A percentile compares a stretch with the other conserved stretches of the same genome.
phyloP scores from a whole-genome alignment of 257 asterid species.

The Nicotiana tomentosiformis region DNA sequence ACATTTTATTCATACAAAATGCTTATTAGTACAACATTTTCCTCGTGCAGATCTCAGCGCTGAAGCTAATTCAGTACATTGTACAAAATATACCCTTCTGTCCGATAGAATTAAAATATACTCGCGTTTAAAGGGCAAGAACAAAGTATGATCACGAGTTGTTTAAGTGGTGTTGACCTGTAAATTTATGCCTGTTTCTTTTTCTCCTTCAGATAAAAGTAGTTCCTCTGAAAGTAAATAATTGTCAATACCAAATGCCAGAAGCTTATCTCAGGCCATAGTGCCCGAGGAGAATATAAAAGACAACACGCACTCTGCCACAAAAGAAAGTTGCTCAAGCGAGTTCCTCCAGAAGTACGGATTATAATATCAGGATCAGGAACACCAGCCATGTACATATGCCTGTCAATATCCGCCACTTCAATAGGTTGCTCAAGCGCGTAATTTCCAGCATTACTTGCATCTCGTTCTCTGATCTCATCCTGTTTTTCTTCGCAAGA shows the following conservation, averaged over 20 bases:
- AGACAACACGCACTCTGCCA: conserved; percentile 65
- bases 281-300: conserved; percentile 48
- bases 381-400: conserved; percentile 52
- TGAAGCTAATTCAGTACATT: background rate
- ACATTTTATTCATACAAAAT: background rate
- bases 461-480: conserved; percentile 13
- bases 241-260: conserved; percentile 53
- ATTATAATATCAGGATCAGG: conserved; percentile 68
- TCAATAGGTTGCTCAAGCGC: conserved; percentile 18
- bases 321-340: conserved; percentile 71
- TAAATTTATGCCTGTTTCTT: conserved; percentile 20
- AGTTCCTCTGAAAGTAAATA: conserved; percentile 49
- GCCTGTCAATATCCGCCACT: conserved; percentile 42
- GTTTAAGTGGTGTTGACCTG: background rate
- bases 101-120: background rate
- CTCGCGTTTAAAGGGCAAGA: background rate
- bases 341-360: conserved; percentile 74
- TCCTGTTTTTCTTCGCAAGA: conserved; percentile 34
- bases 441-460: conserved; percentile 10
- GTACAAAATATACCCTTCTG: background rate
- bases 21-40: background rate
- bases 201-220: conserved; percentile 34
- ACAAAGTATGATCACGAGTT: too few species aligned
- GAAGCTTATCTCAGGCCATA: conserved; percentile 75
- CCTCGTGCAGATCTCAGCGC: background rate